Evolutionary conservation across 2,329 filamentous ascomycete genomes (phyloP), one percentile per base, ranked within the genome.

Genomic region (Fusarium proliferatum): DNA sequence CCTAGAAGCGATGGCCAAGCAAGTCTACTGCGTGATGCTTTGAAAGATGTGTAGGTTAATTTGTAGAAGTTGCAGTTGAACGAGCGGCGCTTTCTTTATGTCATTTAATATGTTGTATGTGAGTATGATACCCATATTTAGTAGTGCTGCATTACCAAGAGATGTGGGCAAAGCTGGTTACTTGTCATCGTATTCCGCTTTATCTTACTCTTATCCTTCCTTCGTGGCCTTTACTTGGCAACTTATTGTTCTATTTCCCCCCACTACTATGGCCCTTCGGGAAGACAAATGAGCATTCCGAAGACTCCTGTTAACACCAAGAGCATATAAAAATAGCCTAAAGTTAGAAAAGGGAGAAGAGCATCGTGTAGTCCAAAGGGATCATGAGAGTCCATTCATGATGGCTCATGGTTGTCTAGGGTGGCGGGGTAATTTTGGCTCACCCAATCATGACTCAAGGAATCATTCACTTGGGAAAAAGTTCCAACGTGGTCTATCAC

Each of bases 401-500:
- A 33, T 46, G 30, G 30, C 36, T 33, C 11, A 45, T 45, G 34
- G 3, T 9, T 28, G n/a, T 52, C 61, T 53, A 67, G 63, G 65
- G 65, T 67, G 19, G 51, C 51, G 34, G 33, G 48, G 42, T 30
- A 38, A 10, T 33, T 45, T 34, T 42, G 23, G 10, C 21, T 55
- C 16, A 23, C 5, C 51, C 43, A 59, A 66, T 43, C 61, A 67
- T 23, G 10, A 15, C 23, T 28, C n/a, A 43, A 71, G 58, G 46
- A 56, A 46, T 68, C 63, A 52, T 46, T 42, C 41, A 64, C 26
- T 64, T 61, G 15, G 45, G n/a, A 33, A 26, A 70, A 49, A 63
- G 52, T 39, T 51, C 16, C 34, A 61, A 43, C 36, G 55, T 61
- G 64, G 45, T 65, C 42, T 72, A 70, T 41, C 15, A 33, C 45